These are phyloP conservation scores for Ogataea trehalophila DNA, from an alignment of 805 yeast genomes.

Conservation along the genomic window DNA sequence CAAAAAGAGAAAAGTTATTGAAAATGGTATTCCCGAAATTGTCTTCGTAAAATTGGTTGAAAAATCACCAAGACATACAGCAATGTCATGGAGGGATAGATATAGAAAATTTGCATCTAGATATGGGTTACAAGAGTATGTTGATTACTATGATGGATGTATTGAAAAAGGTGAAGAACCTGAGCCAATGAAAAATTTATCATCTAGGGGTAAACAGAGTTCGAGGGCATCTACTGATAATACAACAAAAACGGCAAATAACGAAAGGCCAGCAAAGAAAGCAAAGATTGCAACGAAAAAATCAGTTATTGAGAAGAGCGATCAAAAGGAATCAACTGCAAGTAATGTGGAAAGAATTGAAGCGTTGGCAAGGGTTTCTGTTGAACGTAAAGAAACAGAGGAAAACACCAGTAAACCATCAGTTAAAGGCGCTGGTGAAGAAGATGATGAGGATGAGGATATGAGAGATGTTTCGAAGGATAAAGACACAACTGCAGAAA, in stretches of 20 bases:
- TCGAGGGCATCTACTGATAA: too few relatives aligned
- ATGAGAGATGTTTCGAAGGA: too few relatives aligned
- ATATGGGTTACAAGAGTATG: constrained; percentile 58
- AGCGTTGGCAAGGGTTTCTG: constrained; percentile 26
- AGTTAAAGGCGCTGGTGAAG: neutral
- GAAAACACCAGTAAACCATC: constrained; percentile 8
- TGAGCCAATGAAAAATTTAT: constrained; percentile 53
- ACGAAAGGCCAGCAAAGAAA: constrained; percentile 17
- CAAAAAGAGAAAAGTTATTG: constrained; percentile 20
- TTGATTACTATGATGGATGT: constrained; percentile 46
- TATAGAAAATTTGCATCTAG: constrained; percentile 62
- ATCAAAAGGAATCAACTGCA: constrained; percentile 4
- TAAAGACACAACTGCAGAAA: neutral
- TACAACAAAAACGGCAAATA: constrained; percentile 28
- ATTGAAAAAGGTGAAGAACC: constrained; percentile 37
- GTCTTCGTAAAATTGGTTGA: constrained; percentile 37
- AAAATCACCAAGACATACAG: constrained; percentile 49
- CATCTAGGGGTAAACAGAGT: constrained; percentile 29
- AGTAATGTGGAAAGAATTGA: constrained; percentile 18
- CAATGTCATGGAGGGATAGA: constrained; percentile 78
- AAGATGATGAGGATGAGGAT: too few relatives aligned
- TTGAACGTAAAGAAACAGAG: constrained; percentile 20
- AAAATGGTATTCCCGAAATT: constrained; percentile 29
- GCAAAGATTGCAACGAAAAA: constrained; percentile 4
- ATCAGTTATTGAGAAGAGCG: neutral